A percentile compares a stretch with the other conserved stretches of the same genome.
phyloP scores from a whole-genome alignment of 2,329 filamentous ascomycete genomes.

The Podosphaera aphanis region DNA sequence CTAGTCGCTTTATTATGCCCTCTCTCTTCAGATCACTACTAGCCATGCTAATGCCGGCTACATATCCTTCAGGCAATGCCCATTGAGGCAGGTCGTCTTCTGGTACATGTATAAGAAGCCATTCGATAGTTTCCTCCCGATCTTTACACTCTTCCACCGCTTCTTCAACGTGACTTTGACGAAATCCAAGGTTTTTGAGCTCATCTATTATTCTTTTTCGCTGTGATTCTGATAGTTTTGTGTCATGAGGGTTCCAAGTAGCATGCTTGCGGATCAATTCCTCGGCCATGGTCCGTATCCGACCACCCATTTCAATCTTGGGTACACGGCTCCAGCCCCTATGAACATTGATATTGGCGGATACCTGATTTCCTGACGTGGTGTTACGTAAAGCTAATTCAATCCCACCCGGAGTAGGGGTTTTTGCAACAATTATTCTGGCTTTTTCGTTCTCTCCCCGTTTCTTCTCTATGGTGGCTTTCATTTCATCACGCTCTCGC shows the following conservation, averaged over 20 bases:
- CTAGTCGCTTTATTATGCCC: constrained; percentile 57
- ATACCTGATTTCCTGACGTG: constrained; percentile 16
- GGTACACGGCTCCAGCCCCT: constrained; percentile 67
- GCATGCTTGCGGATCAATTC: constrained; percentile 52
- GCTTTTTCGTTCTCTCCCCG: constrained; percentile 44
- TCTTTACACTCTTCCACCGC: constrained; percentile 74
- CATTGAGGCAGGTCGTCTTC: constrained; percentile 89
- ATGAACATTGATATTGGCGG: constrained; percentile 20
- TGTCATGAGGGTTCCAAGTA: constrained; percentile 65
- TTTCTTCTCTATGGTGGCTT: constrained; percentile 55
- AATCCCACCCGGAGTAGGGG: constrained; percentile 27
- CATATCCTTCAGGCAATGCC: constrained; percentile 79
- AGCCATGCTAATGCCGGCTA: constrained; percentile 69
- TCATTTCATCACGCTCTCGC: constrained; percentile 57
- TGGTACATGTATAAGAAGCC: constrained; percentile 88
- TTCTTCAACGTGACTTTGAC: constrained; percentile 73
- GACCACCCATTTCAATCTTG: constrained; percentile 79
- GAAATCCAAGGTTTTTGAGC: constrained; percentile 58
- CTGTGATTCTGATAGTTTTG: constrained; percentile 35
- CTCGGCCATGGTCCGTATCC: constrained; percentile 59
- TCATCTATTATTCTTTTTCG: constrained; percentile 44
- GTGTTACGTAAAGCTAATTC: constrained; percentile 26
- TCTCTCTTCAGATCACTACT: constrained; percentile 63
- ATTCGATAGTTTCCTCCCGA: constrained; percentile 77
- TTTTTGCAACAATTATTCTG: constrained; percentile 42